Conservation (phyloP, 2,329 filamentous ascomycete genomes). For the Cercospora zeina region DNA sequence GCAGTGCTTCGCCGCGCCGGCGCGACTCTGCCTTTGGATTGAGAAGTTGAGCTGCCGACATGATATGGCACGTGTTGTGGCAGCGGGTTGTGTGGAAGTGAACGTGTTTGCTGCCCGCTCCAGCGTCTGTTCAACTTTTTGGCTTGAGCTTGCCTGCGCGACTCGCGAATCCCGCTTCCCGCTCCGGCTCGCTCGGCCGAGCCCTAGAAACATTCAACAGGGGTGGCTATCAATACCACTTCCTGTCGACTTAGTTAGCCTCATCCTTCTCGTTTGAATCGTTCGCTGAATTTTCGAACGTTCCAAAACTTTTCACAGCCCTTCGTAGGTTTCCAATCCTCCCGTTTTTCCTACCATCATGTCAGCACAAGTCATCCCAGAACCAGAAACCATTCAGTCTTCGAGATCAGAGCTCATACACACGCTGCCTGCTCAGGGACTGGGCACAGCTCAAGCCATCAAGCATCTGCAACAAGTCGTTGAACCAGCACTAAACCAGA, state of each 20-base stretch:
- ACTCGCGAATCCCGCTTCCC: conserved; percentile 4
- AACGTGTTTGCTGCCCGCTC: conserved; percentile 1
- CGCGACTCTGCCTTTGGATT: conserved; percentile 99
- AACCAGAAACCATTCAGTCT: conserved; percentile 33
- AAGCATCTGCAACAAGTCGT: conserved; percentile 51
- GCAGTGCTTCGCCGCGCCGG: conserved; percentile 93
- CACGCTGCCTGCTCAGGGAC: conserved; percentile 44
- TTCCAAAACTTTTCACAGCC: neutral
- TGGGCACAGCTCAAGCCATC: conserved; percentile 47
- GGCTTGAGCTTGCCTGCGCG: conserved; percentile 9
- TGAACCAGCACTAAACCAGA: conserved; percentile 61
- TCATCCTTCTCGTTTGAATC: neutral
- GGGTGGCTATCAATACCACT: conserved; percentile 5
- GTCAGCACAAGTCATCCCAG: conserved; percentile 40
- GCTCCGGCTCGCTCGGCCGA: neutral
- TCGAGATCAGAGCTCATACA: conserved; percentile 42
- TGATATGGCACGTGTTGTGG: conserved; percentile 43
- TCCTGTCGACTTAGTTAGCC: neutral
- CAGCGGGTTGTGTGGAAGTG: neutral
- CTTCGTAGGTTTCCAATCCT: neutral
- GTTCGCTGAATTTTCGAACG: neutral
- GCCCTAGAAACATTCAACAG: neutral
- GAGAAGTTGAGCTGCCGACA: conserved; percentile 97
- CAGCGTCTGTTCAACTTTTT: conserved; percentile 15
- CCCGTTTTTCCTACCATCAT: neutral